phyloP scores from a whole-genome alignment of 1,284 basidiomycete species.

The Golubevia sp. region DNA sequence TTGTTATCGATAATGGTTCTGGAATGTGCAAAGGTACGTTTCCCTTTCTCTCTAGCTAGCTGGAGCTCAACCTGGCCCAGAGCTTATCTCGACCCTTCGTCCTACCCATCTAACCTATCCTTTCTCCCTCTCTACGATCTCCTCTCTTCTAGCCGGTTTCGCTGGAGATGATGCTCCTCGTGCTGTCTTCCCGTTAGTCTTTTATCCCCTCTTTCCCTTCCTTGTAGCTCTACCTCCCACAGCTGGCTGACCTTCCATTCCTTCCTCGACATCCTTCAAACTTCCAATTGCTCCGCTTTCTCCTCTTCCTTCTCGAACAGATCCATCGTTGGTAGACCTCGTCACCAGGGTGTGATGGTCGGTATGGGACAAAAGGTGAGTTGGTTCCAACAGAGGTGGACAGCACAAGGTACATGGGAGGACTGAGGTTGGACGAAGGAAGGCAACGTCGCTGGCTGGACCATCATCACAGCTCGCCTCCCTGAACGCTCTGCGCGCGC shows the following conservation, averaged over 20 bases:
- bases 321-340: constrained; percentile 87
- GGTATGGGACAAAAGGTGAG: constrained; percentile 63
- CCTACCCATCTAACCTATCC: background rate
- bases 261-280: too few species aligned
- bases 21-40: constrained; percentile 60
- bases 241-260: too few species aligned
- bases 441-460: too few species aligned
- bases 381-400: too few species aligned
- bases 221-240: too few species aligned
- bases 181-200: constrained; percentile 71
- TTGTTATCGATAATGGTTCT: constrained; percentile 62
- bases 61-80: too few species aligned
- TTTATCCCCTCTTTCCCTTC: too few species aligned
- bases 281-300: background rate
- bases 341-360: constrained; percentile 89
- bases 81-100: too few species aligned
- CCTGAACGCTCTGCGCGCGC: too few species aligned
- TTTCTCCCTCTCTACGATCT: background rate
- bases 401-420: too few species aligned
- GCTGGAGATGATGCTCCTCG: constrained; percentile 78
- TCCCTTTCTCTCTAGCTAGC: background rate
- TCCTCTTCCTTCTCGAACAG: constrained; percentile 64
- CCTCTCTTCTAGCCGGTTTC: constrained; percentile 64
- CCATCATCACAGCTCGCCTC: background rate
- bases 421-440: too few species aligned